Conservation (phyloP, 352 stramenopile species). For the Globisporangium solare region DNA sequence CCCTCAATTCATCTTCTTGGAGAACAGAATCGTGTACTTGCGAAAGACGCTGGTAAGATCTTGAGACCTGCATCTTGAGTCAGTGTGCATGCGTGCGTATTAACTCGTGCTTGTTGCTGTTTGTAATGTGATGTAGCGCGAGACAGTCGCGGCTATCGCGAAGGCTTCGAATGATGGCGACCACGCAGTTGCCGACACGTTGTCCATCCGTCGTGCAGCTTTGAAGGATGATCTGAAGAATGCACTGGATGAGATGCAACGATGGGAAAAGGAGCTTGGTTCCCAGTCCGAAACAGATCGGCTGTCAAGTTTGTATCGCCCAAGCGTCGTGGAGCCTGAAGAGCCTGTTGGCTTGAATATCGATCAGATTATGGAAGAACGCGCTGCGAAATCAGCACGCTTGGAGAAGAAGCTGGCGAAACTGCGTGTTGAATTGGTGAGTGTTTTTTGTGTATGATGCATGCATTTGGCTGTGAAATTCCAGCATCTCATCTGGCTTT, state of each 20-base stretch:
- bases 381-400: conserved; percentile 25
- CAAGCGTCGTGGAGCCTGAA: conserved; percentile 13
- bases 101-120: neutral
- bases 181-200: conserved; percentile 45
- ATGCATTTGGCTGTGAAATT: neutral
- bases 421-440: conserved; percentile 37
- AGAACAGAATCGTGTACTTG: conserved; percentile 66
- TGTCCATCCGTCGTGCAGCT: conserved; percentile 55
- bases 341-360: conserved; percentile 27
- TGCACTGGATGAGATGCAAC: conserved; percentile 64
- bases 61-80: neutral
- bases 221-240: conserved; percentile 69
- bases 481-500: neutral
- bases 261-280: conserved; percentile 61
- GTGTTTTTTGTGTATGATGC: conserved; percentile 5
- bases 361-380: conserved; percentile 45
- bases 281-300: conserved; percentile 12
- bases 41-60: conserved; percentile 57
- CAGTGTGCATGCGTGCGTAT: neutral
- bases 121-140: conserved; percentile 21
- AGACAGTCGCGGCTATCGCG: conserved; percentile 56
- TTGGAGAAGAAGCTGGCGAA: conserved; percentile 43
- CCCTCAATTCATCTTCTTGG: conserved; percentile 72
- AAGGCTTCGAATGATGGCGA: conserved; percentile 51
- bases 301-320: conserved; percentile 28